Evolutionary conservation across 495 filamentous ascomycete genomes (phyloP).

Genomic region (Penicillium verhagenii): DNA sequence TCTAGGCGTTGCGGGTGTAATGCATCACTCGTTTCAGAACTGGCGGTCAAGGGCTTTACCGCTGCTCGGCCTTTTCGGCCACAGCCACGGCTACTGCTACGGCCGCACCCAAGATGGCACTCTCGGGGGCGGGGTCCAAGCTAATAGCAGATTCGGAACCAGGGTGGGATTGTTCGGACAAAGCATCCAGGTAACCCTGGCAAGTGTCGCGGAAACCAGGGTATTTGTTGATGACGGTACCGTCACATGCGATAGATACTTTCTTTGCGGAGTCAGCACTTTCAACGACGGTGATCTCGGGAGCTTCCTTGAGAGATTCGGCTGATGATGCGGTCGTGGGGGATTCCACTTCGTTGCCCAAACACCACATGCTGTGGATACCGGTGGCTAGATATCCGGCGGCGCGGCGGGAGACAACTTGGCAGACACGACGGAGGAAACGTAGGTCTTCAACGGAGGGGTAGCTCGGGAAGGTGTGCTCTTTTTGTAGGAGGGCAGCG

Average conservation of each 20-base stretch:
- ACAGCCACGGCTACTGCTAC: slow-evolving; percentile 54
- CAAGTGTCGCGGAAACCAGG: slow-evolving; percentile 53
- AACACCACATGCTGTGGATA: slow-evolving; percentile 62
- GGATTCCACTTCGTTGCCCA: slow-evolving; percentile 52
- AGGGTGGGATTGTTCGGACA: slow-evolving; percentile 34
- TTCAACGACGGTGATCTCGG: slow-evolving; percentile 45
- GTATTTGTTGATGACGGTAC: slow-evolving; percentile 61
- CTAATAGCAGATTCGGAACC: slow-evolving; percentile 28
- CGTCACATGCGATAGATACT: slow-evolving; percentile 55
- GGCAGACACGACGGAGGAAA: slow-evolving; percentile 53
- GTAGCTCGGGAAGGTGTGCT: slow-evolving; percentile 45
- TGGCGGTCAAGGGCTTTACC: background rate
- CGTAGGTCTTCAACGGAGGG: slow-evolving; percentile 52
- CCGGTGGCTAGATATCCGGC: slow-evolving; percentile 63
- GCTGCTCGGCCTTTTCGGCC: slow-evolving; percentile 19
- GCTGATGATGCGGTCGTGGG: slow-evolving; percentile 15
- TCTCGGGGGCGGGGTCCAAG: slow-evolving; percentile 51
- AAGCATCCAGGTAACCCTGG: slow-evolving; percentile 48
- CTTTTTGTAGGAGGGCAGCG: slow-evolving; percentile 47
- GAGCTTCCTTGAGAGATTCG: slow-evolving; percentile 33
- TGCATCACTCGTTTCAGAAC: slow-evolving; percentile 14
- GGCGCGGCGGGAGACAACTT: slow-evolving; percentile 58
- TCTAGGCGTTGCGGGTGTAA: slow-evolving; percentile 14
- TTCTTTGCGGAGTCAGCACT: slow-evolving; percentile 30
- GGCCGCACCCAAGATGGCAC: slow-evolving; percentile 56